Conservation (phyloP, 73 alveolate species). For the Paramecium pentaurelia region DNA sequence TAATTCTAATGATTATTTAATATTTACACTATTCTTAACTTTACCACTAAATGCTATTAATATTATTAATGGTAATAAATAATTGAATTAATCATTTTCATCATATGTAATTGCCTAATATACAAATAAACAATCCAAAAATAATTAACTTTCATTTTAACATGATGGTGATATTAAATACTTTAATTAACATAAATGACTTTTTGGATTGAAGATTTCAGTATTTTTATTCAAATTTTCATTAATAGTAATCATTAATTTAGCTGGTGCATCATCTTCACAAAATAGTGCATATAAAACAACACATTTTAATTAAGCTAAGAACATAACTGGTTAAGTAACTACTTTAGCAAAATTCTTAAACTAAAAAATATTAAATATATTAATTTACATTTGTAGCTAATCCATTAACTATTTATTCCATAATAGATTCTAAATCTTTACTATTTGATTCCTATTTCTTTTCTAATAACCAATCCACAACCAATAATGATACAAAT, state of each 20-base stretch:
- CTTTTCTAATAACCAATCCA: not conserved
- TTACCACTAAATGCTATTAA: not conserved
- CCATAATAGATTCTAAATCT: not conserved
- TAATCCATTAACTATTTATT: not conserved
- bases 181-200: not conserved
- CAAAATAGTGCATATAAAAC: not conserved
- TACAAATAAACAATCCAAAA: not conserved
- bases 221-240: slow-evolving; percentile 1
- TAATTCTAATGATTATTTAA: not conserved
- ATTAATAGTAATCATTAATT: not conserved
- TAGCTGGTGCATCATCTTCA: slow-evolving; percentile 47
- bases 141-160: not conserved
- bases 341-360: slow-evolving; percentile 48
- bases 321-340: slow-evolving; percentile 34
- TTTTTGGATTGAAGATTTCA: not conserved
- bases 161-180: not conserved
- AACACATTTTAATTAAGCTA: not conserved
- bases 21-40: not conserved
- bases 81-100: not conserved
- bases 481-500: not conserved
- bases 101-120: slow-evolving; percentile 2
- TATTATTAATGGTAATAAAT: not conserved
- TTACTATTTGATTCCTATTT: not conserved
- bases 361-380: not conserved
- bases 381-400: not conserved